Conservation (phyloP, 148 eudicot species). For the Arctostaphylos glauca region DNA sequence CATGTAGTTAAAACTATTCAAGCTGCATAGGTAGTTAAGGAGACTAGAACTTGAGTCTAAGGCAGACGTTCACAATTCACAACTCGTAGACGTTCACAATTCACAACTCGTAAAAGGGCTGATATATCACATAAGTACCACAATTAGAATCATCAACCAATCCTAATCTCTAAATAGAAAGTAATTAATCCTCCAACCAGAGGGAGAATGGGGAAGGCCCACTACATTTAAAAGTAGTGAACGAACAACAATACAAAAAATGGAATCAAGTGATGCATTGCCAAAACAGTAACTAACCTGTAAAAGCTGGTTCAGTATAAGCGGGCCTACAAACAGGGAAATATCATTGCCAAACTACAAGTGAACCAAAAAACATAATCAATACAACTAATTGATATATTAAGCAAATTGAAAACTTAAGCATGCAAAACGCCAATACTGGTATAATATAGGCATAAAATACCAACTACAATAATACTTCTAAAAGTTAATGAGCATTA, state of each 20-base stretch:
- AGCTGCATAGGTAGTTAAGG: no score
- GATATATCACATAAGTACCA: no score
- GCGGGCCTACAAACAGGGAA: constrained; percentile 32
- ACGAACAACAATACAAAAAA: not conserved
- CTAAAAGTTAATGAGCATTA: not conserved
- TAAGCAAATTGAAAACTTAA: not conserved
- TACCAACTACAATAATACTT: not conserved
- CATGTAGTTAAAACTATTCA: no score
- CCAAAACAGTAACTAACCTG: constrained; percentile 18
- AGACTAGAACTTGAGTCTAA: no score
- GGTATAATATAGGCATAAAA: not conserved
- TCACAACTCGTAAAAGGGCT: no score
- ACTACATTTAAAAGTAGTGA: not conserved
- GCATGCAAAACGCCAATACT: not conserved
- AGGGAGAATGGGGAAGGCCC: not conserved
- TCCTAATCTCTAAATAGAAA: no score
- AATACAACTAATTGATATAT: not conserved
- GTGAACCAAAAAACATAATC: not conserved
- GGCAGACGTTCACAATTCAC: no score
- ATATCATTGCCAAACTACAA: constrained; percentile 25
- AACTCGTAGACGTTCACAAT: no score
- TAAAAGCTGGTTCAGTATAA: constrained; percentile 19
- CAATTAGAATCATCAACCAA: no score
- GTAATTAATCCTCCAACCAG: not conserved
- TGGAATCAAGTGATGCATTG: not conserved